Evolutionary conservation across 768 basidiomycete species (phyloP).

Genomic region (Amanita polypyramis): DNA sequence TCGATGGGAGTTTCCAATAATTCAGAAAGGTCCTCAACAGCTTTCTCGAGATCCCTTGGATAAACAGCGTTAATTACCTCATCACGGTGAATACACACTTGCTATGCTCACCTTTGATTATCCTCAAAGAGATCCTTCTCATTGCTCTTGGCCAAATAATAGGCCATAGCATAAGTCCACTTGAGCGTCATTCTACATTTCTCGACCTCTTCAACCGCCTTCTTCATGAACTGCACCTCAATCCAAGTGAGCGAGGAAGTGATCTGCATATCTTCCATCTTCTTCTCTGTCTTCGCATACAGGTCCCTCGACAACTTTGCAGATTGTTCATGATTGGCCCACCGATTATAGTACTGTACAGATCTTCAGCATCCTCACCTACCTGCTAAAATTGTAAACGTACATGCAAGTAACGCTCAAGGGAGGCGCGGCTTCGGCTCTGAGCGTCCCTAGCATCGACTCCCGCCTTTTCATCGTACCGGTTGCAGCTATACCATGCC

Average conservation of each 20-base stretch:
- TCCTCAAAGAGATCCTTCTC: conserved; percentile 95
- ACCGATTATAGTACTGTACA: conserved; percentile 94
- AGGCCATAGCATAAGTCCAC: conserved; percentile 99
- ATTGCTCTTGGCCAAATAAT: conserved; percentile 85
- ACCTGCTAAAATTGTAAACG: conserved; percentile 19
- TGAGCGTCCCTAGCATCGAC: conserved; percentile 88
- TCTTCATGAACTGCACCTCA: conserved; percentile 98
- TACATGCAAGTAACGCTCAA: conserved; percentile 95
- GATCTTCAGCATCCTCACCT: not conserved
- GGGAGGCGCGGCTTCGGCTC: conserved; percentile 76
- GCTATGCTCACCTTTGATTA: conserved; percentile 67
- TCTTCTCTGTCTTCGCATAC: conserved; percentile 95
- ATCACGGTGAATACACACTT: not conserved
- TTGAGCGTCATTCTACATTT: conserved; percentile 92
- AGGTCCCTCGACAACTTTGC: conserved; percentile 90
- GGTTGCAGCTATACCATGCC: conserved; percentile 96
- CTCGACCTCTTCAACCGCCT: conserved; percentile 87
- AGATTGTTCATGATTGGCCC: conserved; percentile 99
- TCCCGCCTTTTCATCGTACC: conserved; percentile 88
- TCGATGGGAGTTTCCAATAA: conserved; percentile 89
- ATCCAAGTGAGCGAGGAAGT: conserved; percentile 93
- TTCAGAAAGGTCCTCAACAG: conserved; percentile 92
- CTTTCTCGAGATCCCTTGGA: conserved; percentile 79
- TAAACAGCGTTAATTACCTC: not conserved
- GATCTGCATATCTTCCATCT: conserved; percentile 99